These are phyloP conservation scores for Cercophora sp. DNA, from an alignment of 495 filamentous ascomycete genomes.

Conservation along the genomic window DNA sequence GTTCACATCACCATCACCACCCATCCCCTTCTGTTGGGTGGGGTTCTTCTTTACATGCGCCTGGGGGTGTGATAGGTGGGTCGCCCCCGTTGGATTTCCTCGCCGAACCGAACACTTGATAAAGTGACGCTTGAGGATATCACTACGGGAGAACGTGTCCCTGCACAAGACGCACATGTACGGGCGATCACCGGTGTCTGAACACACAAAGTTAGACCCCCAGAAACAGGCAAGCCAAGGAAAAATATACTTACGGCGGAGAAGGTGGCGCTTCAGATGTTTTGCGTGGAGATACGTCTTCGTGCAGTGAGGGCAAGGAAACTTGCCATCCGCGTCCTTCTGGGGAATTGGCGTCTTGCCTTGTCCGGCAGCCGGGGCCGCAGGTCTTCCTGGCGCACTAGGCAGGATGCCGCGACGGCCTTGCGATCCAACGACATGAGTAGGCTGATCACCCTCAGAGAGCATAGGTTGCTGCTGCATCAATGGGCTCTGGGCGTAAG, in stretches of 20 bases:
- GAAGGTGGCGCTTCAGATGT: slow-evolving; percentile 91
- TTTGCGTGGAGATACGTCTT: slow-evolving; percentile 98
- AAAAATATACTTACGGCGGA: slow-evolving; percentile 73
- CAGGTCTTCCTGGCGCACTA: slow-evolving; percentile 79
- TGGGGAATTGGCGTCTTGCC: slow-evolving; percentile 78
- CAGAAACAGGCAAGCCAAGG: slow-evolving; percentile 19
- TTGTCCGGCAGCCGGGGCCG: slow-evolving; percentile 55
- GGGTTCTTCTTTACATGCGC: slow-evolving; percentile 74
- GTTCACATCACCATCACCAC: slow-evolving; percentile 45
- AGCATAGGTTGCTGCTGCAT: slow-evolving; percentile 41
- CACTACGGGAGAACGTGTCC: slow-evolving; percentile 97
- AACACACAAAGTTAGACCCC: slow-evolving; percentile 14
- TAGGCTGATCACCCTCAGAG: slow-evolving; percentile 58
- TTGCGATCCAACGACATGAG: slow-evolving; percentile 89
- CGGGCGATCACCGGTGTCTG: slow-evolving; percentile 92
- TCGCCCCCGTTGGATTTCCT: slow-evolving; percentile 88
- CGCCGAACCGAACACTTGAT: slow-evolving; percentile 95
- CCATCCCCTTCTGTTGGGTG: slow-evolving; percentile 55
- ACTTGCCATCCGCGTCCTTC: slow-evolving; percentile 96
- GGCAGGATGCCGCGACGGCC: slow-evolving; percentile 83
- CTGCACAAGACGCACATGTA: slow-evolving; percentile 96
- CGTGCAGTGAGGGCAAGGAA: slow-evolving; percentile 92
- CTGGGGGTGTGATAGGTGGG: slow-evolving; percentile 86
- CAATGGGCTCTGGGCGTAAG: slow-evolving; percentile 46
- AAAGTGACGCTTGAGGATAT: slow-evolving; percentile 97